Evolutionary conservation across 495 filamentous ascomycete species (phyloP), one percentile per base, ranked within the genome.

Genomic region (Annulohypoxylon bovei): DNA sequence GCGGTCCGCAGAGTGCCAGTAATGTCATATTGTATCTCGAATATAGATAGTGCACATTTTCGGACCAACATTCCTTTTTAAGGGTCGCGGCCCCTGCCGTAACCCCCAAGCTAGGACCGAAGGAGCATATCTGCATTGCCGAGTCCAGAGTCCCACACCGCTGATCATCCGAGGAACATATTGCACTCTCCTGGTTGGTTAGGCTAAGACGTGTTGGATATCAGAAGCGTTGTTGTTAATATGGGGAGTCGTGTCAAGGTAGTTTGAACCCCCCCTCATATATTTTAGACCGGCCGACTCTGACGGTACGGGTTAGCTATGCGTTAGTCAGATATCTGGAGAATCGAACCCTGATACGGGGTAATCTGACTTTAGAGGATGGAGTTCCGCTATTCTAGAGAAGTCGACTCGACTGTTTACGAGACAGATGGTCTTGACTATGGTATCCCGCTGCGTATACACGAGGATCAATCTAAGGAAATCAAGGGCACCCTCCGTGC

Each of bases 341-440:
- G 27, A 53, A 14, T n/a, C 6, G 6, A 9, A 14, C 27, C 14
- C 47, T 16, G 6, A 16, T 52, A 52, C 23, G 47, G 4, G 27
- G 25, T 22, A 30, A n/a, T 33, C 49, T 20, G 49, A 53, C 27
- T 18, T 33, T 16, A 12, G 33, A 33, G 23, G 7, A 53, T 53
- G 49, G 49, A 53, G 28, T 53, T 53, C 27, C 49, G 16, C n/a
- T 53, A 53, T 33, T 53, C 49, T 5, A 53, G 28, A 53, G 28
- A 53, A 11, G 28, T 53, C 28, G 49, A 53, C 16, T 27, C 28
- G 14, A 33, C n/a, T 20, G 28, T 53, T 14, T 53, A 53, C 49
- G 49, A 53, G 27, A 53, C 49, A 7, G 49, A 53, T 20, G 49
- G 49, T 3, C 49, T 53, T 33, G 49, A 33, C 28, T 53, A 33